phyloP scores from a whole-genome alignment of 1,284 basidiomycete species.

The Ganoderma sp. region DNA sequence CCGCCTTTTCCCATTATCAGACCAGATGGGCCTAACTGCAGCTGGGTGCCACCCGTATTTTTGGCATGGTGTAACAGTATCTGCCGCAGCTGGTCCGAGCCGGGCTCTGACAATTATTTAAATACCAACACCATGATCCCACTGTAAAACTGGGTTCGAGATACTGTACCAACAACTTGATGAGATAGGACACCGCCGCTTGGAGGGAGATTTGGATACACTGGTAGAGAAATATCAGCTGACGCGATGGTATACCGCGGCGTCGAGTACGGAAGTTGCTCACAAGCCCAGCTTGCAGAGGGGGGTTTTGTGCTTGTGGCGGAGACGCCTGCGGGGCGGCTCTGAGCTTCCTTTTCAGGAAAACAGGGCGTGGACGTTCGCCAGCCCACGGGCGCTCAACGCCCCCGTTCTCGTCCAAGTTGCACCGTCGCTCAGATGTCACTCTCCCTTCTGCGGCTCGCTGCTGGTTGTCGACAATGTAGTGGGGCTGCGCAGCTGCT shows the following conservation, averaged over 20 bases:
- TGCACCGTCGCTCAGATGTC: slow-evolving; percentile 30
- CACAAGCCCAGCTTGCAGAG: too few species aligned
- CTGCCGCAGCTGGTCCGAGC: neutral
- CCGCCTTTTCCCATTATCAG: neutral
- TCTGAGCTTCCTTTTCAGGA: slow-evolving; percentile 18
- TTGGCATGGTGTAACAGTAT: neutral
- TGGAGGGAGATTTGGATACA: too few species aligned
- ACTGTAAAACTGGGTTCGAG: too few species aligned
- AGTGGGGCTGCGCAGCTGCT: slow-evolving; percentile 20
- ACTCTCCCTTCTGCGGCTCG: slow-evolving; percentile 27
- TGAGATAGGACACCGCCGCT: too few species aligned
- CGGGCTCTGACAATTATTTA: neutral
- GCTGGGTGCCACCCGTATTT: neutral
- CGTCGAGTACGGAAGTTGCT: too few species aligned
- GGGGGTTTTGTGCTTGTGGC: neutral
- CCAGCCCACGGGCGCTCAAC: neutral
- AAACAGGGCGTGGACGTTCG: slow-evolving; percentile 7
- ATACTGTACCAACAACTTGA: too few species aligned
- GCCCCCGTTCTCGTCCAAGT: neutral
- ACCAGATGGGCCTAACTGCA: neutral
- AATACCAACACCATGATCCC: too few species aligned
- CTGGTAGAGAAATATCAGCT: too few species aligned
- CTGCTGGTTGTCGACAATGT: slow-evolving; percentile 35
- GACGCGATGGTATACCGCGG: too few species aligned
- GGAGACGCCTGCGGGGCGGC: neutral